Percentiles rank a stretch among this genome's conserved stretches.
phyloP scores from a whole-genome alignment of 805 yeast genomes.

The Sungouiella blattae region DNA sequence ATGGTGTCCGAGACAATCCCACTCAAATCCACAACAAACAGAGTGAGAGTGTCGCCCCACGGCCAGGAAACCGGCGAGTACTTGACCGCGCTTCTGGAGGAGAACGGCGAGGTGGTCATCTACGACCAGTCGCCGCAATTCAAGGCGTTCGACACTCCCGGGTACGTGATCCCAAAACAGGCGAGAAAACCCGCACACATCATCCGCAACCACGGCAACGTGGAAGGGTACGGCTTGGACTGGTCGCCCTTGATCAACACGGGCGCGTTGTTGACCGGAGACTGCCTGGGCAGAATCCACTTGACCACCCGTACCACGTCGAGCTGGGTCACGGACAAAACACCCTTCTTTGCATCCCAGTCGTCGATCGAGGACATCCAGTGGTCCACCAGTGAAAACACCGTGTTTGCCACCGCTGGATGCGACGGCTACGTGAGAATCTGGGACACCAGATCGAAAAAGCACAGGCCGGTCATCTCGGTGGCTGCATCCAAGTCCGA shows the following conservation, averaged over 20 bases:
- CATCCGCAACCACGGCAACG: constrained; percentile 79
- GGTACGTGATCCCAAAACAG: constrained; percentile 71
- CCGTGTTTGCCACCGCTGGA: constrained; percentile 95
- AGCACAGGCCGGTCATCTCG: constrained; percentile 85
- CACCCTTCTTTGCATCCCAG: constrained; percentile 66
- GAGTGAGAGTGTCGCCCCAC: constrained; percentile 81
- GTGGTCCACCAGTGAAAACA: constrained; percentile 89
- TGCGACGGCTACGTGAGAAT: constrained; percentile 87
- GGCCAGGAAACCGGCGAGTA: constrained; percentile 72
- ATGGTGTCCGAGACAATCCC: constrained; percentile 83
- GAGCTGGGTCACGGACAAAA: constrained; percentile 82
- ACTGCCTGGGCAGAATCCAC: constrained; percentile 77
- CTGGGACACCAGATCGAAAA: constrained; percentile 95
- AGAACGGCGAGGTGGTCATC: constrained; percentile 83
- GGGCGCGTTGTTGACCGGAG: constrained; percentile 87
- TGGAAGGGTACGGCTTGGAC: constrained; percentile 96
- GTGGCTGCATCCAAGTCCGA: constrained; percentile 78
- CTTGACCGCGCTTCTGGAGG: constrained; percentile 83
- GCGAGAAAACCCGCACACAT: constrained; percentile 81
- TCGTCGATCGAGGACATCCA: constrained; percentile 93
- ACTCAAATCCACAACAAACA: constrained; percentile 78
- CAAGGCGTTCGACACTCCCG: constrained; percentile 83
- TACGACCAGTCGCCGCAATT: constrained; percentile 78
- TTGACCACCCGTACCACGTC: constrained; percentile 73
- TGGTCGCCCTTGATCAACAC: constrained; percentile 87